Conservation (phyloP, 495 filamentous ascomycete genomes). For the Thermothielavioides terrestris region DNA sequence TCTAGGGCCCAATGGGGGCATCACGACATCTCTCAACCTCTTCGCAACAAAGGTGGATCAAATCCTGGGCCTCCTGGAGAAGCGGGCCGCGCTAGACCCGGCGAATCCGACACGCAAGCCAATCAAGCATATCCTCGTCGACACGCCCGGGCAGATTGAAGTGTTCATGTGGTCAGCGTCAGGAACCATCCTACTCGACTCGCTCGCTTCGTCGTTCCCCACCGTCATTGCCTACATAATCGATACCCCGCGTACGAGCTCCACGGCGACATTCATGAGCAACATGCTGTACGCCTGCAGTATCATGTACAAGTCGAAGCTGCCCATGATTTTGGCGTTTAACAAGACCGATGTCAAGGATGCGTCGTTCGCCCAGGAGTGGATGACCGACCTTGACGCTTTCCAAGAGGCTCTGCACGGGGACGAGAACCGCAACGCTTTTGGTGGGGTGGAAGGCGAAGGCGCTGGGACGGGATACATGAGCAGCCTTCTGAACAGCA, state of each 20-base stretch:
- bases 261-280: conserved; percentile 95
- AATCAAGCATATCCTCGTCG: conserved; percentile 79
- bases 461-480: conserved; percentile 84
- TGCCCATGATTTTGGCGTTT: conserved; percentile 97
- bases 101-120: conserved; percentile 51
- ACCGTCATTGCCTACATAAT: conserved; percentile 96
- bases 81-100: conserved; percentile 62
- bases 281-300: conserved; percentile 99
- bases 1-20: conserved; percentile 95
- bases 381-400: conserved; percentile 98
- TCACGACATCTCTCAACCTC: conserved; percentile 88
- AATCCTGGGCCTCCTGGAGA: conserved; percentile 80
- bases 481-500: conserved; percentile 91
- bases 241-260: conserved; percentile 86
- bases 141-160: conserved; percentile 96
- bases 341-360: conserved; percentile 97
- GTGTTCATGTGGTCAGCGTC: conserved; percentile 97
- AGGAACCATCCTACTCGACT: conserved; percentile 86
- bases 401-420: conserved; percentile 78
- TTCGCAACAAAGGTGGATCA: conserved; percentile 98
- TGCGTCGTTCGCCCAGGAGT: conserved; percentile 87
- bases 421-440: conserved; percentile 71
- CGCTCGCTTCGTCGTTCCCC: conserved; percentile 84
- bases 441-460: conserved; percentile 63
- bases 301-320: conserved; percentile 95